Evolutionary conservation across 805 yeast species (phyloP), one percentile per base, ranked within the genome.

Genomic region (Candida anglica): DNA sequence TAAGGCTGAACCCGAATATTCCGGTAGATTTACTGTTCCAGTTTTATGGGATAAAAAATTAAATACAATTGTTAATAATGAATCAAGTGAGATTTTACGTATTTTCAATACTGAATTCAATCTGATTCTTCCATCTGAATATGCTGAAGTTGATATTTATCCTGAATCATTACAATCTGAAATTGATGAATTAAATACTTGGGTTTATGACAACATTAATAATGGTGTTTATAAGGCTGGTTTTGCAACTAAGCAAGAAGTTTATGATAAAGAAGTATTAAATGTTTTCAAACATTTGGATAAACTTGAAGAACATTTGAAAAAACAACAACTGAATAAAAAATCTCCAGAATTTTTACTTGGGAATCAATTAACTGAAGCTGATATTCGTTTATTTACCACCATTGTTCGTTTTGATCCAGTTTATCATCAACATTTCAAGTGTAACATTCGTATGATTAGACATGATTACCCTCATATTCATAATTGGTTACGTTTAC

Each of bases 141-240:
- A 63, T 44, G 71, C 75, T 25, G 52, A 60, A 6, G 47, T 82
- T 15, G 77, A 84, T 54, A 64, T 81, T 41, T 80, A 80, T 41
- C 96, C 96, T 17, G 53, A 58, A 5, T 53, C 58, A 1, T 59
- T 79, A 43, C 67, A 69, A 42, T 34, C 54, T 0, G 57, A 78
- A 42, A 86, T 89, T 48, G 95, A 89, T 51, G 86, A 75, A 36
- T 52, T 87, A 44, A 88, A 93, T 52, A 71, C 66, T 13, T 82
- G 94, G 89, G 75, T 86, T 25, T 89, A 89, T 58, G 85, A 83
- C 50, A 75, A 73, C 48, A 83, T 91, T 58, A 88, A 89, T 70
- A 86, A 85, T 52, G 97, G 96, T 25, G 97, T 89, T 26, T 91
- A 91, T 70, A 91, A 87, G 63, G 46, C 93, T 2, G 98, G 98